Conservation (phyloP, 1,284 basidiomycete species). For the Naganishia cerealis region DNA sequence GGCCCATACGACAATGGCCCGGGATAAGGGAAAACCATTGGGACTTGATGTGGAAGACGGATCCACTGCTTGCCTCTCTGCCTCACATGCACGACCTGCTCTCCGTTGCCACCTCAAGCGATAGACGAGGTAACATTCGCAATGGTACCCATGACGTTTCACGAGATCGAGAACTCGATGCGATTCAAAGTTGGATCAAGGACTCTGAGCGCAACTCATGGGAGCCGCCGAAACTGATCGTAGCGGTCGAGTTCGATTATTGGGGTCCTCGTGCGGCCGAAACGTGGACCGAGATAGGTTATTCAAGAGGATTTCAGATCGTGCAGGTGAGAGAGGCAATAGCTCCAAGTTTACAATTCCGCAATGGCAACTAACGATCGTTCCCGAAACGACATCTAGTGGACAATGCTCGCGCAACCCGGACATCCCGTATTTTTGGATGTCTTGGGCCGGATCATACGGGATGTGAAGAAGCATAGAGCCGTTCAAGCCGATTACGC, state of each 20-base stretch:
- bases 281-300: slow-evolving; percentile 17
- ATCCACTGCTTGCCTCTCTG: slow-evolving; percentile 11
- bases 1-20: slow-evolving; percentile 25
- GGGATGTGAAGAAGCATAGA: slow-evolving; percentile 5
- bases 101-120: not conserved
- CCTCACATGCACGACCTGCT: slow-evolving; percentile 5
- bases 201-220: not conserved
- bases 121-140: not conserved
- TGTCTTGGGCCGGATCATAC: slow-evolving; percentile 33
- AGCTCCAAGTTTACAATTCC: not conserved
- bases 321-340: slow-evolving; percentile 32
- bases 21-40: slow-evolving; percentile 6
- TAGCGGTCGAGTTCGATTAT: slow-evolving; percentile 22
- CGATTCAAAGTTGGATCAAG: slow-evolving; percentile 1
- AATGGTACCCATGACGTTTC: not conserved
- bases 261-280: slow-evolving; percentile 8
- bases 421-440: slow-evolving; percentile 36
- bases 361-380: not conserved
- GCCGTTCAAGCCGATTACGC: not conserved
- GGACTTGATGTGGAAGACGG: not conserved
- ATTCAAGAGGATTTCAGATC: slow-evolving; percentile 35
- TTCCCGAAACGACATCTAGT: not conserved
- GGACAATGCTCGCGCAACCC: slow-evolving; percentile 37
- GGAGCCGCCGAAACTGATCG: slow-evolving; percentile 20
- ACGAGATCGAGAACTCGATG: slow-evolving; percentile 4